These are phyloP conservation scores for Phytophthora pistaciae DNA, from an alignment of 352 stramenopile species.

Conservation along the genomic window DNA sequence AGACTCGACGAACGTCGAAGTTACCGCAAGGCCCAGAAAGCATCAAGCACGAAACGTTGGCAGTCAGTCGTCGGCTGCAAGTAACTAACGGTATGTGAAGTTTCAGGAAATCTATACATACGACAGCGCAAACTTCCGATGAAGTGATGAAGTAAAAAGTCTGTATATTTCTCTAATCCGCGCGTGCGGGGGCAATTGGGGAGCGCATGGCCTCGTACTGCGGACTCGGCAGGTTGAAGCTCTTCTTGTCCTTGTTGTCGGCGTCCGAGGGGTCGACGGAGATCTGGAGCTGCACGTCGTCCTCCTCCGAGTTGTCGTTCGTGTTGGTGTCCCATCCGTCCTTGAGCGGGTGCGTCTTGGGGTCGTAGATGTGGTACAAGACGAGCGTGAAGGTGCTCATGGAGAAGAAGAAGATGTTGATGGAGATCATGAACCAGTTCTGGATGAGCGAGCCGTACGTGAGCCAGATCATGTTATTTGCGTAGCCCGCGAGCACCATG, in stretches of 20 bases:
- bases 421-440: constrained; percentile 48
- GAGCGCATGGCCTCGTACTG: constrained; percentile 8
- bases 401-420: constrained; percentile 44
- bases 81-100: constrained; percentile 11
- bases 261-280: not conserved
- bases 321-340: constrained; percentile 20
- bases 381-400: constrained; percentile 31
- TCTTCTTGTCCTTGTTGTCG: constrained; percentile 12
- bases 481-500: constrained; percentile 48
- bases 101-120: not conserved
- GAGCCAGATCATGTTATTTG: constrained; percentile 65
- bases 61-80: not conserved
- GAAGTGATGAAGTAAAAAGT: constrained; percentile 10
- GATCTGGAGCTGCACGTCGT: constrained; percentile 20
- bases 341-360: constrained; percentile 38
- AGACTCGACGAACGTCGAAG: not conserved
- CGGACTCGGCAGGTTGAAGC: constrained; percentile 1
- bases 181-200: constrained; percentile 16
- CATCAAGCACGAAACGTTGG: not conserved
- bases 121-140: not conserved
- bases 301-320: constrained; percentile 18
- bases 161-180: constrained; percentile 39
- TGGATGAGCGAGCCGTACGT: constrained; percentile 48
- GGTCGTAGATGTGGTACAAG: constrained; percentile 39
- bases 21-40: not conserved